Base-by-base conservation (phyloP, 78 protist species). In the Dictyostelium intermedium region DNA sequence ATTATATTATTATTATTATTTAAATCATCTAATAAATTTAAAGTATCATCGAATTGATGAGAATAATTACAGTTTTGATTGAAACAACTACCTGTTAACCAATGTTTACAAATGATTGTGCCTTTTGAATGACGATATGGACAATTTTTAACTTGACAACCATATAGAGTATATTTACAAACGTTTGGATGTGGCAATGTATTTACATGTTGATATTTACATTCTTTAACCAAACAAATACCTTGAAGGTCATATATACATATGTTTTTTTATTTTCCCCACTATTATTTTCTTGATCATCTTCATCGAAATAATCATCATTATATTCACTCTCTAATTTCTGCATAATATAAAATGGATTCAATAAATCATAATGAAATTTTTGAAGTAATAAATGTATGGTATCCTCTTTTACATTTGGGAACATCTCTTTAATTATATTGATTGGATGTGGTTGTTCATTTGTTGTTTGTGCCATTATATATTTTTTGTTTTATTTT, bases 71-170 rank as follows among this genome's bases (percentile, higher is more conserved):
- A 85, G 11, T 10, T 2, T 23, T 35, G 3, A 25, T 37, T 34
- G 8, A 50, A 45, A 53, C 91, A 85, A 13, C 11, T 41, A 35
- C 91, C 77, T 1, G 20, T 1, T 53, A 85, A 11, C 91, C 91
- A 85, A 74, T 37, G 78, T 85, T 85, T 85, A 73, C 91, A 85
- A 30, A 85, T 14, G 27, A 85, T 37, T 0, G 91, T 73, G 3
- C 53, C 73, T 30, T 45, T 1, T 18, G 91, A 73, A 73, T 85
- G 91, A 34, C 63, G 34, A 53, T 45, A 85, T 25, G 91, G 83
- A 74, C 91, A 85, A 53, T 73, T 73, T 13, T 23, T 34, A 25
- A 85, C 41, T 8, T 20, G n/a, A 25, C 92, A 85, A 2, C 39
- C 84, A 3, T 56, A 50, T 1, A 74, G 8, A 11, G 80, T 18